Percentiles rank a stretch among this genome's conserved stretches.
Evolutionary conservation across 495 filamentous ascomycete genomes (phyloP).

Genomic region (Patellaria atrata): DNA sequence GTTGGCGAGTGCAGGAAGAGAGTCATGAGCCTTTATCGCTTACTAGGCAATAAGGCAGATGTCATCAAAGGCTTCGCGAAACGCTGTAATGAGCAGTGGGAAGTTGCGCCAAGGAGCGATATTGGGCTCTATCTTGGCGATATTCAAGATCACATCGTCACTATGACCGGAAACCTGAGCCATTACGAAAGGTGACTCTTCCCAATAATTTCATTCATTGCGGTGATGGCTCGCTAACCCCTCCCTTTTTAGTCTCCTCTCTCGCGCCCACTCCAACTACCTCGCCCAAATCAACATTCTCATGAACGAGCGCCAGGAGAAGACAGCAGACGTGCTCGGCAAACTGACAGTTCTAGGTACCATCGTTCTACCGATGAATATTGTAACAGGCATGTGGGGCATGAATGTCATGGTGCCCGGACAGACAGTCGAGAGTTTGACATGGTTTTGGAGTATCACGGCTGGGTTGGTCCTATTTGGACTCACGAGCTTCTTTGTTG

Average conservation of each 20-base stretch:
- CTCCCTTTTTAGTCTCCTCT: slow-evolving; percentile 50
- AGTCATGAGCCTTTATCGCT: slow-evolving; percentile 84
- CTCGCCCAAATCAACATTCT: slow-evolving; percentile 88
- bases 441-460: slow-evolving; percentile 62
- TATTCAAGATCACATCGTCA: slow-evolving; percentile 97
- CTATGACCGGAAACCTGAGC: slow-evolving; percentile 86
- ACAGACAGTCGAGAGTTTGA: slow-evolving; percentile 51
- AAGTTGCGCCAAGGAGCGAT: slow-evolving; percentile 84
- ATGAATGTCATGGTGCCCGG: slow-evolving; percentile 97
- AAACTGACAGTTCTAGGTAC: slow-evolving; percentile 93
- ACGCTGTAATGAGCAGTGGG: slow-evolving; percentile 95
- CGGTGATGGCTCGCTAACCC: not conserved
- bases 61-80: slow-evolving; percentile 99
- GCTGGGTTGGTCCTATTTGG: slow-evolving; percentile 65
- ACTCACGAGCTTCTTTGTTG: slow-evolving; percentile 59
- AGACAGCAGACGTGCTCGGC: slow-evolving; percentile 84
- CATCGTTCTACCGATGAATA: slow-evolving; percentile 95
- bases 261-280: slow-evolving; percentile 88
- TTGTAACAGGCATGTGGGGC: slow-evolving; percentile 95
- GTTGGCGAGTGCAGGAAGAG: slow-evolving; percentile 92
- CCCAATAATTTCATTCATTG: not conserved
- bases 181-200: slow-evolving; percentile 80
- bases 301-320: slow-evolving; percentile 95
- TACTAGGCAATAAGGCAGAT: slow-evolving; percentile 93
- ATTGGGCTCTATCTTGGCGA: slow-evolving; percentile 93